Evolutionary conservation across 108 stramenopile genomes (phyloP), one percentile per base, ranked within the genome.

Genomic region (Fistulifera solaris): DNA sequence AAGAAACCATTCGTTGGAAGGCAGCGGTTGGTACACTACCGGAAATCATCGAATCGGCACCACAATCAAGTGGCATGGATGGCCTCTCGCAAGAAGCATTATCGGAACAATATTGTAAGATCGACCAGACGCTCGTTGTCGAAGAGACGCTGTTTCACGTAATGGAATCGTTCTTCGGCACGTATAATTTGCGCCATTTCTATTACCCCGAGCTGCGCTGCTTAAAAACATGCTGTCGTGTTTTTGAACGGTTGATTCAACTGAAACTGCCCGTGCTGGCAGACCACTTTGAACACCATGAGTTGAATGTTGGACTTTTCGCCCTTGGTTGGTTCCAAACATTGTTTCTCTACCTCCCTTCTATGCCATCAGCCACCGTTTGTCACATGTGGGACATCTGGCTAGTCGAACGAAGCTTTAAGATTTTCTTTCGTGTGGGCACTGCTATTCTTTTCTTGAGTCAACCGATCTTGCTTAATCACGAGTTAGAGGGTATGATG

Each of bases 351-450:
- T 93, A 93, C 48, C 62, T 93, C 5, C 91, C 91, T n/a, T 93
- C 91, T 5, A 93, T 93, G 91, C 91, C 91, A 26, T 71, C 83
- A 15, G 73, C 83, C 11, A 93, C 91, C 14, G 87, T 93, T 19
- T 86, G 82, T 47, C 87, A 88, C 58, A 93, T 93, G 70, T 93
- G 91, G 91, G 91, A 93, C 54, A 89, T 93, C 48, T 93, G 87
- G 87, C 70, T 93, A 8, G 91, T 93, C n/a, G 91, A 93, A 48
- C 39, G 91, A 43, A 78, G 74, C 41, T 86, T 83, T 69, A 93
- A 93, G 56, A 93, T 93, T 38, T 93, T 86, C 61, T 93, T 93
- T 56, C 82, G 91, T 7, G 91, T 87, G 6, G 91, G 84, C 40
- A 85, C 81, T 1, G 91, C 91, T 2, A 88, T 93, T 63, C 69